These are phyloP conservation scores for Acanthamoeba royreba DNA, from an alignment of 208 protist species.

Conservation along the genomic window DNA sequence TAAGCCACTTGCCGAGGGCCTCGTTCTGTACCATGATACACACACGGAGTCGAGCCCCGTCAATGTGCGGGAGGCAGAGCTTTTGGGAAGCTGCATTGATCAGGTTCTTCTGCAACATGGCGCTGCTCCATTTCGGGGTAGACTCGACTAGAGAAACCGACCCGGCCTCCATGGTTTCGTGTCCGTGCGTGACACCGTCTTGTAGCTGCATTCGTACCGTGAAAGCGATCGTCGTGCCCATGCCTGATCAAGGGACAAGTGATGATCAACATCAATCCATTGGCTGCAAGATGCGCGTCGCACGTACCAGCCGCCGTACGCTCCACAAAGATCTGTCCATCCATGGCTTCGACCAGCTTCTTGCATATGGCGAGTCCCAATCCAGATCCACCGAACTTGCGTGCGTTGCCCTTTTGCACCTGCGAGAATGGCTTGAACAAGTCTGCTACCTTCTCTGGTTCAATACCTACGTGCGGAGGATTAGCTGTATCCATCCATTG, in stretches of 20 bases:
- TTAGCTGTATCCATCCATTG: too few species aligned
- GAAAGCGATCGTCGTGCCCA: neutral
- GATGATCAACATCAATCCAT: too few species aligned
- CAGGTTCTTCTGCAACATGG: too few species aligned
- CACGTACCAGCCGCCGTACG: too few species aligned
- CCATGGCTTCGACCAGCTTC: slow-evolving; percentile 6
- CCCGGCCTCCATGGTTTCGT: too few species aligned
- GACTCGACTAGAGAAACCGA: too few species aligned
- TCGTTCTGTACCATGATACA: neutral
- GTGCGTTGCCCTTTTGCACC: neutral
- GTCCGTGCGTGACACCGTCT: neutral
- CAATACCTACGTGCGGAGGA: neutral
- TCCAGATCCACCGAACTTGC: neutral
- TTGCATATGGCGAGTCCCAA: neutral
- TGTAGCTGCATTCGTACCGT: neutral
- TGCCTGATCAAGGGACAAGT: too few species aligned
- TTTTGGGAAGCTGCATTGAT: too few species aligned
- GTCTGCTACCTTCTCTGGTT: neutral
- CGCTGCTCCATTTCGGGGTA: too few species aligned
- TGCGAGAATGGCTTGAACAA: slow-evolving; percentile 27
- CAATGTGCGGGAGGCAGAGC: neutral
- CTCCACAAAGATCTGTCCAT: neutral
- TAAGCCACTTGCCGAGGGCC: neutral
- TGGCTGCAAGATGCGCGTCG: too few species aligned
- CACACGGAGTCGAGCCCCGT: neutral